Percentiles rank a stretch among this genome's conserved stretches.
These are phyloP conservation scores for Wickerhamiella azymoides DNA, from an alignment of 805 yeast genomes.

Conservation along the genomic window DNA sequence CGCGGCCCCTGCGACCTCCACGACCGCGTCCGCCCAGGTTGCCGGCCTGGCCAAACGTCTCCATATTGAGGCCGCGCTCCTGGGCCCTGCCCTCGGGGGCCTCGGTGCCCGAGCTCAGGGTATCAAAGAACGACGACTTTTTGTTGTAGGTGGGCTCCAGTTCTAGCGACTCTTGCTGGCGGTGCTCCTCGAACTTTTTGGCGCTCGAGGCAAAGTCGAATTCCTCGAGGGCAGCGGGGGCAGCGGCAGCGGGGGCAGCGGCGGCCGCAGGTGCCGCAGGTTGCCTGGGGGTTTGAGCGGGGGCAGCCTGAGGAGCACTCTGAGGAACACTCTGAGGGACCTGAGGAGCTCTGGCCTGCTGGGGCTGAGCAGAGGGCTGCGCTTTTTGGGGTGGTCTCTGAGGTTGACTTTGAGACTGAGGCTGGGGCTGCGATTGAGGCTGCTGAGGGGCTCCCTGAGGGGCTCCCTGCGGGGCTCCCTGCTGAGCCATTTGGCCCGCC, in stretches of 20 bases:
- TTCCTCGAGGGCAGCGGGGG: slow-evolving; percentile 28
- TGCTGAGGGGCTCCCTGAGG: neutral
- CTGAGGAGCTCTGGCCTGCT: too few relatives aligned
- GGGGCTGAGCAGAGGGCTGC: neutral
- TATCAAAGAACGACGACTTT: slow-evolving; percentile 78
- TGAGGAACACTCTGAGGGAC: too few relatives aligned
- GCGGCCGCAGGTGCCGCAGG: slow-evolving; percentile 10
- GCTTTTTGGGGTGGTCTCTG: slow-evolving; percentile 9
- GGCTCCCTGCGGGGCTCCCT: slow-evolving; percentile 28
- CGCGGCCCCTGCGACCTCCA: slow-evolving; percentile 26
- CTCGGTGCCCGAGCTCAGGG: slow-evolving; percentile 49
- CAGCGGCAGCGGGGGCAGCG: slow-evolving; percentile 12
- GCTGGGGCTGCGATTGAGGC: neutral
- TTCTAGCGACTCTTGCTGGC: slow-evolving; percentile 24
- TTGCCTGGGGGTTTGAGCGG: slow-evolving; percentile 15
- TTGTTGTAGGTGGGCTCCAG: slow-evolving; percentile 46
- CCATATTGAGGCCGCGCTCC: slow-evolving; percentile 59
- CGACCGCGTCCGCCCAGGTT: slow-evolving; percentile 33
- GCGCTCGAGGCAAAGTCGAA: slow-evolving; percentile 67
- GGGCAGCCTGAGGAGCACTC: slow-evolving; percentile 15
- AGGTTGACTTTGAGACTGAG: neutral
- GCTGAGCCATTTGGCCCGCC: slow-evolving; percentile 34
- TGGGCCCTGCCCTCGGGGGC: slow-evolving; percentile 53
- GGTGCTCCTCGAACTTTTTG: slow-evolving; percentile 48
- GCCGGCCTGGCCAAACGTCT: slow-evolving; percentile 69